These are phyloP conservation scores for Tagetes patula DNA, from an alignment of 129 eudicot species.

Conservation along the genomic window DNA sequence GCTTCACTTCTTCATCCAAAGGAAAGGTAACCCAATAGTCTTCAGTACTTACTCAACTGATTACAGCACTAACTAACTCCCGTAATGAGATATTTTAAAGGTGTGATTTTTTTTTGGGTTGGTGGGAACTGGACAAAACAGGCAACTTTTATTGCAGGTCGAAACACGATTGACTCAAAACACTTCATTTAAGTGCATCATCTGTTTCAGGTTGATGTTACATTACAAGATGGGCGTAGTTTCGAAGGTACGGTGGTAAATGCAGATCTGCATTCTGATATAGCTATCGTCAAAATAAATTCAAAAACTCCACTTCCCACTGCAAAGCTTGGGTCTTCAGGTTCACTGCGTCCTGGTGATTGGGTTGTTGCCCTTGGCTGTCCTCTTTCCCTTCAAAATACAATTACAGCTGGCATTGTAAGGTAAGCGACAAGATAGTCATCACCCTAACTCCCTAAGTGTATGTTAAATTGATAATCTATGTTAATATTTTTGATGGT, in stretches of 20 bases:
- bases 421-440: slow-evolving; percentile 45
- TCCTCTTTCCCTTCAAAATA: slow-evolving; percentile 91
- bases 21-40: slow-evolving; percentile 53
- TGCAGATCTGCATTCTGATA: slow-evolving; percentile 92
- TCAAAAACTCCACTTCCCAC: slow-evolving; percentile 86
- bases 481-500: not conserved
- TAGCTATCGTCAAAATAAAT: slow-evolving; percentile 81
- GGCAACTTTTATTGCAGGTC: not conserved
- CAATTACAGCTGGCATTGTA: slow-evolving; percentile 87
- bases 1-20: slow-evolving; percentile 60
- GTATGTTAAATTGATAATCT: slow-evolving; percentile 7
- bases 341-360: slow-evolving; percentile 88
- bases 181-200: not conserved
- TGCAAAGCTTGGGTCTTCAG: slow-evolving; percentile 83
- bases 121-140: not conserved
- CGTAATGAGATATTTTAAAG: not conserved
- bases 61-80: not conserved
- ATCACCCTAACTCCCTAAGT: not conserved
- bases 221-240: slow-evolving; percentile 90
- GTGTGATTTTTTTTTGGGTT: not conserved
- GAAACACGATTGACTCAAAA: not conserved
- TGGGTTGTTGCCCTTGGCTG: slow-evolving; percentile 97
- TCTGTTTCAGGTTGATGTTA: slow-evolving; percentile 77
- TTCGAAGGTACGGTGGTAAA: slow-evolving; percentile 90
- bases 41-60: not conserved